Conservation (phyloP, 2,329 filamentous ascomycete species). For the Penicillium aurantiogriseum region DNA sequence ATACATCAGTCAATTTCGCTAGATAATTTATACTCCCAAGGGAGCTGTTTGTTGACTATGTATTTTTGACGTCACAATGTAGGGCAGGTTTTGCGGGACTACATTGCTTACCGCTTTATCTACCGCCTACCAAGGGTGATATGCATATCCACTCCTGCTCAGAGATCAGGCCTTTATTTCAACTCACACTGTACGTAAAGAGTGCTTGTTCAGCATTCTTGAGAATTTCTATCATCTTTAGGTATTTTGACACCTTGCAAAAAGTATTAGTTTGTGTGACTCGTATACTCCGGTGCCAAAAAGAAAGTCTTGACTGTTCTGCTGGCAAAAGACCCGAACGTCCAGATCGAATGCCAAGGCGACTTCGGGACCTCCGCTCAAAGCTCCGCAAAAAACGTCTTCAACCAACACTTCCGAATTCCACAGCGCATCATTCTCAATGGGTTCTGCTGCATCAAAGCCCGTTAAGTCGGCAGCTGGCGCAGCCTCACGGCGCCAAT, state of each 20-base stretch:
- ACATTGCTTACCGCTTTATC: not conserved
- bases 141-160: not conserved
- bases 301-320: not conserved
- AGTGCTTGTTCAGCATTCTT: not conserved
- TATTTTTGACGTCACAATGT: conserved; percentile 26
- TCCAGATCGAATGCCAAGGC: conserved; percentile 19
- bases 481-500: conserved; percentile 53
- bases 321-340: not conserved
- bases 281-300: not conserved
- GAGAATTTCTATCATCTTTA: not conserved
- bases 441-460: conserved; percentile 62
- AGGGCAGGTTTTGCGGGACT: not conserved
- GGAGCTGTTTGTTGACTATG: conserved; percentile 9
- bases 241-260: too few relatives aligned
- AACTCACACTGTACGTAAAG: not conserved
- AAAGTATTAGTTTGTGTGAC: not conserved
- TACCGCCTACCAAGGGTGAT: not conserved
- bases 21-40: not conserved
- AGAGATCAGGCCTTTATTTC: not conserved
- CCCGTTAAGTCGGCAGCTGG: conserved; percentile 50
- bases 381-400: conserved; percentile 19
- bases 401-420: not conserved
- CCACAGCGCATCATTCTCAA: conserved; percentile 27
- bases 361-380: conserved; percentile 22
- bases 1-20: not conserved